Evolutionary conservation across 768 basidiomycete genomes (phyloP), one percentile per base, ranked within the genome.

Genomic region (Xerocomellus amylosporus): DNA sequence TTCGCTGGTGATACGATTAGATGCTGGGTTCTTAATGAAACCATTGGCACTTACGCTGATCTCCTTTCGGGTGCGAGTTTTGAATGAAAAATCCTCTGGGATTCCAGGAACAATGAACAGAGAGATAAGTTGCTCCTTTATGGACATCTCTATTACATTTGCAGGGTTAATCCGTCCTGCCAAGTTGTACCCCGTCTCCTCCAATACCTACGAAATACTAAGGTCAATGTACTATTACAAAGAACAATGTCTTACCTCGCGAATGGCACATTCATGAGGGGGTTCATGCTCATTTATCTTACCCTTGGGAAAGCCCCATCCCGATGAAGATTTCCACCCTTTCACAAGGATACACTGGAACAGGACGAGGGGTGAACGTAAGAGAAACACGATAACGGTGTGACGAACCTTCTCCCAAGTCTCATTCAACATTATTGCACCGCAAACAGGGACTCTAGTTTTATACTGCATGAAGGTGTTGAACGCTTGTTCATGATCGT

Each of bases 271-370:
- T 51, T 79, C 80, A 46, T 81, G 79, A 52, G 86, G 82, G 8
- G 87, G 84, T 69, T 99, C 97, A 55, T 89, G 83, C 69, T 95
- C 87, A 64, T 99, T 99, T 71, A 98, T 98, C 75, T 99, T 99
- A n/a, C 97, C 97, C 69, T 96, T 91, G 8, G 97, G 97, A 72
- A 98, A 99, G n/a, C 93, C 89, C 97, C 97, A 99, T 8, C 93
- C 92, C 2, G 97, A 90, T 19, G 88, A 90, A 34, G 92, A 85
- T 71, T 97, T 98, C 93, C 93, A 98, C 8, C 97, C 97, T 73
- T 97, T 94, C 54, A 99, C 97, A 55, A 99, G 81, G n/a, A 99
- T 79, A 66, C 92, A 94, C 95, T 98, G 47, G 46, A 52, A 34
- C 28, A 41, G 52, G 58, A 55, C 53, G 20, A 19, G 31, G 39